These are phyloP conservation scores for Bacterosira constricta DNA, from an alignment of 108 stramenopile genomes.

Conservation along the genomic window DNA sequence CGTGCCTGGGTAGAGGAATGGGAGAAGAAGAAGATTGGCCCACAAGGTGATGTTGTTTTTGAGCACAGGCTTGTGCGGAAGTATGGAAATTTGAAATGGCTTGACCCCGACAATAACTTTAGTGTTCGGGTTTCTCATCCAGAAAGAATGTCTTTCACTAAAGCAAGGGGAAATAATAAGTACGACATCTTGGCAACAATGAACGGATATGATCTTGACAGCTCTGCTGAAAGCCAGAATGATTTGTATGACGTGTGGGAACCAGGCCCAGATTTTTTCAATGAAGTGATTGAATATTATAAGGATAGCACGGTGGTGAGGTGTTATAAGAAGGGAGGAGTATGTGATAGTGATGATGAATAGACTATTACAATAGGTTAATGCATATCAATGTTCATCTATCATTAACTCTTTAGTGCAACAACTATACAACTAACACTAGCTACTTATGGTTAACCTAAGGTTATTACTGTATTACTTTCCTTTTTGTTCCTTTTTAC, in stretches of 20 bases:
- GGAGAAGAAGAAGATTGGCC: slow-evolving; percentile 8
- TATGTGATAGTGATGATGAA: slow-evolving; percentile 1
- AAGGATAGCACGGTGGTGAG: background rate
- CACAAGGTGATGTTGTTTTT: background rate
- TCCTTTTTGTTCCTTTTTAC: too few relatives aligned
- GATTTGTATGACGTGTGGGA: background rate
- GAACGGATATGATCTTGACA: background rate
- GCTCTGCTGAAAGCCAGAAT: background rate
- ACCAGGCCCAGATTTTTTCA: background rate
- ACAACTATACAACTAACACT: too few relatives aligned
- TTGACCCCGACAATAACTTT: background rate
- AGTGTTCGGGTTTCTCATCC: too few relatives aligned
- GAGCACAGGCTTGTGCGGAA: slow-evolving; percentile 6
- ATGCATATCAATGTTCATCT: too few relatives aligned
- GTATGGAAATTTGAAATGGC: background rate
- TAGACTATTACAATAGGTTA: too few relatives aligned
- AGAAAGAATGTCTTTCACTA: slow-evolving; percentile 7
- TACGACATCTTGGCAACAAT: background rate
- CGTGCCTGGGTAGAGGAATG: slow-evolving; percentile 1
- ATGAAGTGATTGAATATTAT: background rate
- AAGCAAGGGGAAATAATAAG: background rate
- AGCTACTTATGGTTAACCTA: too few relatives aligned
- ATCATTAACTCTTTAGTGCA: too few relatives aligned
- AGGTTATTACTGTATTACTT: too few relatives aligned
- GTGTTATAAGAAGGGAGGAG: background rate